phyloP scores from a whole-genome alignment of 345 rosid species.

The Populus tremula region DNA sequence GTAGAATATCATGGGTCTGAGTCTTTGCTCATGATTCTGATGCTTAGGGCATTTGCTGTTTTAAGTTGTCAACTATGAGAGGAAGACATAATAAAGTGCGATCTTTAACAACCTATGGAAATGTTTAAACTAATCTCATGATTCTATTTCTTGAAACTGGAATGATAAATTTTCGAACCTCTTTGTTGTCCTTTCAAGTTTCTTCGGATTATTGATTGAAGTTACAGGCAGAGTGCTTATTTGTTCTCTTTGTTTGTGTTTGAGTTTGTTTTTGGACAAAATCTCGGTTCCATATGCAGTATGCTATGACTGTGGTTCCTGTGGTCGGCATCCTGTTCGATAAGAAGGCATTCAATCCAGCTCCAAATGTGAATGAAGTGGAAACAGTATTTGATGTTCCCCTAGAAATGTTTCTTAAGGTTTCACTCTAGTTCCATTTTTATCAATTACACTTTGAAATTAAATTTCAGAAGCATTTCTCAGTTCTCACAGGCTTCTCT shows the following conservation, averaged over 20 bases:
- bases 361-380: conserved; percentile 48
- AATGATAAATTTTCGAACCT: background rate
- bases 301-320: conserved; percentile 47
- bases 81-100: too few relatives aligned
- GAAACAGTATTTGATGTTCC: conserved; percentile 68
- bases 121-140: background rate
- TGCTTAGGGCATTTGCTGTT: too few relatives aligned
- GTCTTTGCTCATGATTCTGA: too few relatives aligned
- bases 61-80: too few relatives aligned
- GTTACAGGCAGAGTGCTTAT: background rate
- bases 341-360: conserved; percentile 46
- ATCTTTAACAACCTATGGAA: background rate
- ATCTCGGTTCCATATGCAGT: conserved; percentile 30
- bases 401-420: conserved; percentile 77
- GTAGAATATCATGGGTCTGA: too few relatives aligned
- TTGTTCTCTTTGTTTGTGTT: background rate
- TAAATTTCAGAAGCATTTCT: background rate
- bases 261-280: background rate
- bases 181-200: background rate
- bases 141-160: background rate
- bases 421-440: background rate
- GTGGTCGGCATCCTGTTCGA: conserved; percentile 51
- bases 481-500: background rate
- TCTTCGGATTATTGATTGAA: background rate
- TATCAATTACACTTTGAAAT: background rate